Evolutionary conservation across 2,329 filamentous ascomycete species (phyloP).

Genomic region (Cladosporium sp.): DNA sequence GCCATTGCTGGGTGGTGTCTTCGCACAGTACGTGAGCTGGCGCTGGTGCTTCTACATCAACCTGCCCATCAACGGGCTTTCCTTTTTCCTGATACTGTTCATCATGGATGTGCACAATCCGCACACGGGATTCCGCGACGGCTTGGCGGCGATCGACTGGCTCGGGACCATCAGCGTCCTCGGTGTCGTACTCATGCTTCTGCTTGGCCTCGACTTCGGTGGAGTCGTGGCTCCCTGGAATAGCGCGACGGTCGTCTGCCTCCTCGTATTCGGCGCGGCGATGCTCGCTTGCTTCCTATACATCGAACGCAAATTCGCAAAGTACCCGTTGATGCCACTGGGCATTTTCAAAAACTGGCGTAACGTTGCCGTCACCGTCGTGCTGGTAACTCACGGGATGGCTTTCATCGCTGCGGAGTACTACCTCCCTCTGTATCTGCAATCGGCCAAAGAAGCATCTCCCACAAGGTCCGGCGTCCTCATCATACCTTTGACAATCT

Average conservation of each 20-base stretch:
- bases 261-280: constrained; percentile 58
- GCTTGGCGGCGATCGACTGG: constrained; percentile 58
- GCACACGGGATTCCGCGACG: constrained; percentile 50
- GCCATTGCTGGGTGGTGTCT: constrained; percentile 1
- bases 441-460: constrained; percentile 68
- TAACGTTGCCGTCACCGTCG: constrained; percentile 65
- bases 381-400: constrained; percentile 72
- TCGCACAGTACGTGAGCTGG: constrained; percentile 33
- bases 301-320: constrained; percentile 72
- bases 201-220: constrained; percentile 58
- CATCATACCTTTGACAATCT: constrained; percentile 38
- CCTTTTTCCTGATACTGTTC: constrained; percentile 53
- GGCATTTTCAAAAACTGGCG: constrained; percentile 67
- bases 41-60: constrained; percentile 54
- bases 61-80: constrained; percentile 52
- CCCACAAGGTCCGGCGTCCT: constrained; percentile 54
- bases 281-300: constrained; percentile 64
- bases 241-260: constrained; percentile 57
- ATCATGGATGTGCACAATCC: constrained; percentile 60
- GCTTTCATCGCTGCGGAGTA: constrained; percentile 77
- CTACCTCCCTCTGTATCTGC: constrained; percentile 84
- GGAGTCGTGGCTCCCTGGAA: constrained; percentile 56
- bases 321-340: constrained; percentile 71
- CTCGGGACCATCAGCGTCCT: constrained; percentile 55
- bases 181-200: constrained; percentile 53